phyloP scores from a whole-genome alignment of 2,329 filamentous ascomycete species.

The Chaetomium sp. region DNA sequence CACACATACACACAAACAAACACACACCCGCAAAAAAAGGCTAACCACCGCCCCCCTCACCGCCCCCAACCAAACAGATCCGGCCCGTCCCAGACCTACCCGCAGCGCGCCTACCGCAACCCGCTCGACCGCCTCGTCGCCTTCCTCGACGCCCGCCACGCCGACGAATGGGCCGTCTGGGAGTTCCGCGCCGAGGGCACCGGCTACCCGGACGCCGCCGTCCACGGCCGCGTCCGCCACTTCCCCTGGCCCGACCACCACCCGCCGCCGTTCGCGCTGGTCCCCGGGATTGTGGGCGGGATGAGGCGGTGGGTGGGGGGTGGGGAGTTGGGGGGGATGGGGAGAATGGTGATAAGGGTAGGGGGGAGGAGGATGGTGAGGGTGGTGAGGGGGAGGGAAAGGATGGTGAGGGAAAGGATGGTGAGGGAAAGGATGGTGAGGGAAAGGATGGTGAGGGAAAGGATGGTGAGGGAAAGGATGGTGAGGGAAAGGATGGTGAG shows the following conservation, averaged over 20 bases:
- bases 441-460: neutral
- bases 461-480: too few relatives aligned
- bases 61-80: conserved; percentile 58
- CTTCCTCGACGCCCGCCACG: conserved; percentile 86
- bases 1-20: too few relatives aligned
- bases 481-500: neutral
- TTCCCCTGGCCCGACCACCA: conserved; percentile 98
- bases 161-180: conserved; percentile 88
- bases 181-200: conserved; percentile 97
- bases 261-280: conserved; percentile 85
- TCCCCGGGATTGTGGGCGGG: conserved; percentile 85
- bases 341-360: neutral
- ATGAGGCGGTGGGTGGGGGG: conserved; percentile 86
- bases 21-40: too few relatives aligned
- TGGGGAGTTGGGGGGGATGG: conserved; percentile 40
- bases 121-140: conserved; percentile 83
- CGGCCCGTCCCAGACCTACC: conserved; percentile 85
- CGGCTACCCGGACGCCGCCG: conserved; percentile 87
- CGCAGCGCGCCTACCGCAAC: conserved; percentile 90
- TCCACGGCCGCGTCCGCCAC: conserved; percentile 82
- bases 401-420: too few relatives aligned
- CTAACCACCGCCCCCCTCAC: too few relatives aligned
- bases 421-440: neutral
- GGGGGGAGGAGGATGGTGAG: neutral
- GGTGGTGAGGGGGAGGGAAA: neutral